Evolutionary conservation across 345 rosid genomes (phyloP), one percentile per base, ranked within the genome.

Genomic region (Ailanthus altissimus): DNA sequence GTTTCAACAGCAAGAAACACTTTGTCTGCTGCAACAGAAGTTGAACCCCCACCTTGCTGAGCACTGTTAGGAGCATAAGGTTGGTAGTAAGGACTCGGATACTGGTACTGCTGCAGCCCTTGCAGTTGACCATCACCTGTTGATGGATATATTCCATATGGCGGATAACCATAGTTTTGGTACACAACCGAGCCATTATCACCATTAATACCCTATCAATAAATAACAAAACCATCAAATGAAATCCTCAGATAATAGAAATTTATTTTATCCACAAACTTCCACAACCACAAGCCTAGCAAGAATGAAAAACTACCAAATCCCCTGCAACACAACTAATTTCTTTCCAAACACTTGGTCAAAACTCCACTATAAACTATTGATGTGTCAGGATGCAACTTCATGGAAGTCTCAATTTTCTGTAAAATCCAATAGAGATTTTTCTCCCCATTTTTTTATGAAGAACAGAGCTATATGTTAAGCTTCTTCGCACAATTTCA

Each of bases 71-170:
- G 56, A 77, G 81, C 60, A 14, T 23, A 76, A 56, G 38, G 56
- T 63, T 81, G 86, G 74, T 86, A 86, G 63, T 84, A 89, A 72
- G 84, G 80, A 72, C 84, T 67, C 15, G 90, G 86, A 80, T 90
- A 90, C 58, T 82, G 85, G 84, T 90, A 90, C 5, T 88, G 86
- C 57, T 88, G 85, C 25, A 82, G 75, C 38, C 83, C 85, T 73
- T 78, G 83, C 56, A 79, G 49, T 68, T 83, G 91, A 67, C 74
- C 77, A 75, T 85, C 89, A 66, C 77, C 66, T 54, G 86, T 70
- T 9, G 90, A 43, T 6, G 86, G 70, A 72, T 83, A 86, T 43
- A 84, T 60, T 64, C 92, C 90, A 73, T 81, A 85, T 50, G 89
- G 88, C 47, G 77, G 53, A 84, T 84, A 83, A 68, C 82, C 73